Evolutionary conservation across 345 rosid species (phyloP).

Genomic region (Hibiscus mutabilis): DNA sequence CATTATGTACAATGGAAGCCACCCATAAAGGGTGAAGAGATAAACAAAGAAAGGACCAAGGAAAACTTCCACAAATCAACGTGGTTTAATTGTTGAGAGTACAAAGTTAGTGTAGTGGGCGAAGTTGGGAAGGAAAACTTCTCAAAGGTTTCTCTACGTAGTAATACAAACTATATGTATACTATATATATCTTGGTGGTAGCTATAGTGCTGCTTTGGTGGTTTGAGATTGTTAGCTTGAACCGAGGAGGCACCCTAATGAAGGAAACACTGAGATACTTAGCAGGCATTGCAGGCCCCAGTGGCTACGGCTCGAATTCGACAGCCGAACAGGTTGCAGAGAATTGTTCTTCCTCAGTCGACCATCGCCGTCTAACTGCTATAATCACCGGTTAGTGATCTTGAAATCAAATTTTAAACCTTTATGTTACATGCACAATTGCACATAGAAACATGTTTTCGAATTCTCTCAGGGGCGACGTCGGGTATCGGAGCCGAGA

Average conservation of each 20-base stretch:
- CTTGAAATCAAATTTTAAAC: not conserved
- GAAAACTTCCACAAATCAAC: not conserved
- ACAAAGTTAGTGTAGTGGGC: not conserved
- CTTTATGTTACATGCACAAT: not conserved
- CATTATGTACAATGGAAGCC: constrained; percentile 7
- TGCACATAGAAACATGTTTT: not conserved
- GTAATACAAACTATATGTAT: not conserved
- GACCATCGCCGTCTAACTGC: constrained; percentile 45
- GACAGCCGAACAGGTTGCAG: constrained; percentile 76
- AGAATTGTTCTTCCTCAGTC: constrained; percentile 13
- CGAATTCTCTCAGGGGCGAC: constrained; percentile 55
- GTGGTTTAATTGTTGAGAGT: not conserved
- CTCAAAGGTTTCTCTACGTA: not conserved
- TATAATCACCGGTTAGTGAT: constrained; percentile 51
- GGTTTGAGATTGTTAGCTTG: constrained; percentile 16
- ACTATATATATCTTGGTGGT: constrained; percentile 21
- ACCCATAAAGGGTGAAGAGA: constrained; percentile 8
- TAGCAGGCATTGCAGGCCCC: constrained; percentile 87
- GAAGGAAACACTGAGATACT: constrained; percentile 74
- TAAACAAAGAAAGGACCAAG: not conserved
- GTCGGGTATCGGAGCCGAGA: constrained; percentile 91
- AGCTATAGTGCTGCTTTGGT: constrained; percentile 19
- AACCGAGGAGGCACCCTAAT: constrained; percentile 24
- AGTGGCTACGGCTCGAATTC: constrained; percentile 93
- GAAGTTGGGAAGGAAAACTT: constrained; percentile 2